These are phyloP conservation scores for Alectoria sarmentosa DNA, from an alignment of 495 filamentous ascomycete species.

Conservation along the genomic window DNA sequence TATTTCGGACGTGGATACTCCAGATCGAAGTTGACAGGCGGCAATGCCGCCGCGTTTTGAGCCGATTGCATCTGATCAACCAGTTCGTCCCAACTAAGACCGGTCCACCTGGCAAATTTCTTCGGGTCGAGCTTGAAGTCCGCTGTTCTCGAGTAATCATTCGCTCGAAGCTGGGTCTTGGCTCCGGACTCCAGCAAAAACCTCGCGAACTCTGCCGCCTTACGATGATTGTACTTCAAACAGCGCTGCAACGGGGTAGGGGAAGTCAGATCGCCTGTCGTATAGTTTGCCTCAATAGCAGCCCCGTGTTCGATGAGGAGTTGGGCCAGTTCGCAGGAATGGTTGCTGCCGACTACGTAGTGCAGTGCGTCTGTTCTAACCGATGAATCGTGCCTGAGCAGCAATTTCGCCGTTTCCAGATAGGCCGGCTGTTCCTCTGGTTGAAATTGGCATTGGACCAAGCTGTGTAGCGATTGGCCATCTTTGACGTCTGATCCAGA, in stretches of 20 bases:
- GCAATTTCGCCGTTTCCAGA: conserved; percentile 6
- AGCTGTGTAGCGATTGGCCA: conserved; percentile 5
- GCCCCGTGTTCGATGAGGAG: conserved; percentile 10
- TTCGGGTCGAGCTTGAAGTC: conserved; percentile 10
- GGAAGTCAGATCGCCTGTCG: not conserved
- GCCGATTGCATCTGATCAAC: not conserved
- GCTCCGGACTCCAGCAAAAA: conserved; percentile 5
- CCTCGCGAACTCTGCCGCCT: conserved; percentile 11
- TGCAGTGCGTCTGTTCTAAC: conserved; percentile 12
- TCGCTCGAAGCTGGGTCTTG: conserved; percentile 7
- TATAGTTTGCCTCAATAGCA: conserved; percentile 6
- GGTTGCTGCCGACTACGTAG: conserved; percentile 10
- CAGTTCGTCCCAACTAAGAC: conserved; percentile 2
- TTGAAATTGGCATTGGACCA: conserved; percentile 10
- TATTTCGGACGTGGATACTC: not conserved
- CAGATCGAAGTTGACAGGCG: conserved; percentile 5
- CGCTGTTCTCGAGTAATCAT: not conserved
- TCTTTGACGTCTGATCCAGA: conserved; percentile 8
- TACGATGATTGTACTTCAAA: conserved; percentile 5
- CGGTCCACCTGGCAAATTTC: conserved; percentile 13
- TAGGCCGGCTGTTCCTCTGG: conserved; percentile 8
- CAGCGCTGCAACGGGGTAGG: conserved; percentile 8
- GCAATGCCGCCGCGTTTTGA: not conserved
- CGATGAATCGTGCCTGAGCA: conserved; percentile 6
- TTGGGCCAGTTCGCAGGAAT: conserved; percentile 12